Conservation (phyloP, 768 basidiomycete genomes). For the Kwoniella dejecticola region DNA sequence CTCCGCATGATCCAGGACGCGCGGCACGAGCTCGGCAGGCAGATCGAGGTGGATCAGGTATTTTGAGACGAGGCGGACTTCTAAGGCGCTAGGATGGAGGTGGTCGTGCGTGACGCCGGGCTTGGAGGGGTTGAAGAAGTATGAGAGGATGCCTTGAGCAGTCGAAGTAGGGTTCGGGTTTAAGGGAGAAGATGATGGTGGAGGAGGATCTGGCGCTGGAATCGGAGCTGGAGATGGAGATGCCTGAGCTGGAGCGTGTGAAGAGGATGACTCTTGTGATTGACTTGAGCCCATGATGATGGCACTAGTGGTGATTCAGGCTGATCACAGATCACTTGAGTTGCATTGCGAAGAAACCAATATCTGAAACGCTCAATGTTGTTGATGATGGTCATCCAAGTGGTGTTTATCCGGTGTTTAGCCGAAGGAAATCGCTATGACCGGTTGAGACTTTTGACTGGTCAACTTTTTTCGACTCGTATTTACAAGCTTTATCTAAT, state of each 20-base stretch:
- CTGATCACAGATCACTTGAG: not conserved
- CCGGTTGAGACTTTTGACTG: too few species aligned
- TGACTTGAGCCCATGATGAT: constrained; percentile 8
- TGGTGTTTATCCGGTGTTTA: constrained; percentile 10
- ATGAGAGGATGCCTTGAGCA: constrained; percentile 24
- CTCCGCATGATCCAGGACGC: constrained; percentile 35
- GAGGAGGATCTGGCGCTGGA: constrained; percentile 4
- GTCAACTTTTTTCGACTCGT: too few species aligned
- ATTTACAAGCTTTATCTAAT: too few species aligned
- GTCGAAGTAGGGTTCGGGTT: not conserved
- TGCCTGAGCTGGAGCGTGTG: not conserved
- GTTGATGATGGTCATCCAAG: not conserved
- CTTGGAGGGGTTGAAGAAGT: constrained; percentile 26
- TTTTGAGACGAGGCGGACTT: constrained; percentile 14
- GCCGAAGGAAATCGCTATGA: too few species aligned
- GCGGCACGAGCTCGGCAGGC: constrained; percentile 31
- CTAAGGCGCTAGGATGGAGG: constrained; percentile 8
- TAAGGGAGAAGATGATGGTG: constrained; percentile 9
- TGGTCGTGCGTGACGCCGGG: constrained; percentile 32
- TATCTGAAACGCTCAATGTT: not conserved
- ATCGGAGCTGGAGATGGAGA: not conserved
- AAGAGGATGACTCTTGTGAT: not conserved
- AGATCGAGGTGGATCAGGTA: constrained; percentile 19
- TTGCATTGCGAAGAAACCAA: not conserved
- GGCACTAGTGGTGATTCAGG: not conserved